phyloP scores from a whole-genome alignment of 768 basidiomycete genomes.

The Brasilioporus rufonigricans region DNA sequence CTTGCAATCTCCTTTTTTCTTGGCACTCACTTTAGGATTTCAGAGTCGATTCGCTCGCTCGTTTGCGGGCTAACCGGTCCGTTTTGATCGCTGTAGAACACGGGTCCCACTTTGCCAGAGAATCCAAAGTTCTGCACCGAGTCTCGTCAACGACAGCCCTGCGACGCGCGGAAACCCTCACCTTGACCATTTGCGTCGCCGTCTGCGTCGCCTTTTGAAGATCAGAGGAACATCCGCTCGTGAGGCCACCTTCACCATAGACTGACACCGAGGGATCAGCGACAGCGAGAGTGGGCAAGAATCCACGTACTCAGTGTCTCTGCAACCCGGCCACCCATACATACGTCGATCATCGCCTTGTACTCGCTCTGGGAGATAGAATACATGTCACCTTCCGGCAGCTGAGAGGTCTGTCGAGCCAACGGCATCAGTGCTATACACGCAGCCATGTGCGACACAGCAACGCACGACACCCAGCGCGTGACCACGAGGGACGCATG shows the following conservation, averaged over 20 bases:
- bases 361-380: slow-evolving; percentile 75
- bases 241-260: slow-evolving; percentile 84
- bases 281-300: not conserved
- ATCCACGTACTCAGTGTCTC: slow-evolving; percentile 82
- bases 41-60: slow-evolving; percentile 83
- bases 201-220: slow-evolving; percentile 75
- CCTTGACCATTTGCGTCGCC: slow-evolving; percentile 88
- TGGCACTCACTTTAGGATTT: slow-evolving; percentile 69
- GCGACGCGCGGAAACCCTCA: slow-evolving; percentile 32
- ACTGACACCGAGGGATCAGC: slow-evolving; percentile 45
- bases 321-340: slow-evolving; percentile 92
- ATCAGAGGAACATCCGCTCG: slow-evolving; percentile 91
- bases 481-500: slow-evolving; percentile 94
- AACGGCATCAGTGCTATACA: slow-evolving; percentile 7
- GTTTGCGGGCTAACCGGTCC: slow-evolving; percentile 70
- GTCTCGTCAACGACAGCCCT: not conserved
- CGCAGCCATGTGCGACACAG: not conserved
- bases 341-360: slow-evolving; percentile 83
- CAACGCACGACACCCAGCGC: slow-evolving; percentile 79
- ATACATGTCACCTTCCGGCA: slow-evolving; percentile 75
- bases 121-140: slow-evolving; percentile 67
- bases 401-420: slow-evolving; percentile 58
- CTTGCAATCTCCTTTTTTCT: not conserved
- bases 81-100: slow-evolving; percentile 74
- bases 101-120: slow-evolving; percentile 76